Percentiles rank a stretch among this genome's conserved stretches.
Evolutionary conservation across 2,329 filamentous ascomycete genomes (phyloP).

Genomic region (Exophiala aquamarina): DNA sequence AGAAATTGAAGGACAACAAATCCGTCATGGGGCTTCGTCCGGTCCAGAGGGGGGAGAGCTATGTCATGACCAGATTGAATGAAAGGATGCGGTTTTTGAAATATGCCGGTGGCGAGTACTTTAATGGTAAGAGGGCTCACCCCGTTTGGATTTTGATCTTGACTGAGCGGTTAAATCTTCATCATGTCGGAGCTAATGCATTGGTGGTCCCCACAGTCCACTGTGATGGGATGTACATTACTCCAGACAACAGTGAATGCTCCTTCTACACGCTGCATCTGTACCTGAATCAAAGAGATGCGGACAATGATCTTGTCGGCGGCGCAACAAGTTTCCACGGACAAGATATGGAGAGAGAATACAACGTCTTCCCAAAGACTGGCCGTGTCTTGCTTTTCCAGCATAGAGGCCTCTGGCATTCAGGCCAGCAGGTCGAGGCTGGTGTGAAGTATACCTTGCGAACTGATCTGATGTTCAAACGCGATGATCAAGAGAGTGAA

Average conservation of each 20-base stretch:
- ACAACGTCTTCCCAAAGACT: slow-evolving; percentile 50
- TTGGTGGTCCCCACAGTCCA: no score
- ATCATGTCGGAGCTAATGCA: no score
- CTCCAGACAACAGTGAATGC: slow-evolving; percentile 51
- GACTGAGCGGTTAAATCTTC: no score
- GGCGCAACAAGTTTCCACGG: slow-evolving; percentile 54
- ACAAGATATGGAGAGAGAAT: slow-evolving; percentile 34
- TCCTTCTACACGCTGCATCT: slow-evolving; percentile 58
- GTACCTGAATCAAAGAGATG: slow-evolving; percentile 51
- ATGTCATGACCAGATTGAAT: slow-evolving; percentile 55
- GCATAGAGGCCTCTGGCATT: slow-evolving; percentile 53
- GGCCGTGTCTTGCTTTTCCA: slow-evolving; percentile 59
- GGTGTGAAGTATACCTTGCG: slow-evolving; percentile 58
- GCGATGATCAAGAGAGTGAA: slow-evolving; percentile 1
- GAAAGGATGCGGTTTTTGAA: slow-evolving; percentile 73
- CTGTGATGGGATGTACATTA: slow-evolving; percentile 65
- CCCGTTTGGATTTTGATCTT: no score
- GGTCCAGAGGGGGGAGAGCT: slow-evolving; percentile 41
- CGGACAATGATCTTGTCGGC: slow-evolving; percentile 45
- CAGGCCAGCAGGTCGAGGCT: slow-evolving; percentile 54
- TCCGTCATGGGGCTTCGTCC: slow-evolving; percentile 36
- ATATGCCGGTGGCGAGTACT: slow-evolving; percentile 72
- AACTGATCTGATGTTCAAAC: slow-evolving; percentile 55
- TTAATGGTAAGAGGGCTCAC: slow-evolving; percentile 54
- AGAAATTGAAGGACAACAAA: slow-evolving; percentile 42